Evolutionary conservation across 495 filamentous ascomycete genomes (phyloP).

Genomic region (Hypoxylon intermedium): DNA sequence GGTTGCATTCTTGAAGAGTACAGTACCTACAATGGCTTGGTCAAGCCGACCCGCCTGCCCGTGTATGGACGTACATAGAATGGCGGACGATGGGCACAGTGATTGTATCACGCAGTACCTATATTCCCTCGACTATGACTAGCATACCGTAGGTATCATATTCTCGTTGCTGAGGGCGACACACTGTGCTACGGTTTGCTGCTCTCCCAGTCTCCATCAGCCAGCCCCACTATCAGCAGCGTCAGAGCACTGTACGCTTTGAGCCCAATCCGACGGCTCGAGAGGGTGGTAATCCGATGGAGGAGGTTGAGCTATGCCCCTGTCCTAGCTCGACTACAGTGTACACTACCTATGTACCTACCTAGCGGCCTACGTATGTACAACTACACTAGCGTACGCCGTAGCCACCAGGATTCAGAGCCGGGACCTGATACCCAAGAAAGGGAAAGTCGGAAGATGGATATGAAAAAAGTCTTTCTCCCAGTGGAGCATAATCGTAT

Average conservation of each 20-base stretch:
- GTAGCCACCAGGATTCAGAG: constrained; percentile 33
- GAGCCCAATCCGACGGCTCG: constrained; percentile 37
- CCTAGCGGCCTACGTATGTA: too few relatives aligned
- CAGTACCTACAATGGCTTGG: constrained; percentile 1
- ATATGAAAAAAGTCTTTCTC: constrained; percentile 15
- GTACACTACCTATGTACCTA: too few relatives aligned
- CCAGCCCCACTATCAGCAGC: constrained; percentile 18
- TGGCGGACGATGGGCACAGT: constrained; percentile 12
- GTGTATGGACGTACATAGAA: constrained; percentile 10
- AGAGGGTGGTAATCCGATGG: constrained; percentile 33
- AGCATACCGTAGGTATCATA: neutral
- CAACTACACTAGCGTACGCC: neutral
- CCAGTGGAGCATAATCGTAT: constrained; percentile 12
- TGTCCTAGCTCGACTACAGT: constrained; percentile 19
- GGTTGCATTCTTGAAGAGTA: constrained; percentile 1
- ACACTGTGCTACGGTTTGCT: constrained; percentile 23
- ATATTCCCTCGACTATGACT: neutral
- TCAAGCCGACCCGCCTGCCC: constrained; percentile 5
- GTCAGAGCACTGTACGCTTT: constrained; percentile 7
- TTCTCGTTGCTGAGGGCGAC: neutral
- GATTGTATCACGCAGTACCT: constrained; percentile 16
- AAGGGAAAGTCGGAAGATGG: constrained; percentile 32
- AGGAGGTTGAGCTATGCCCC: constrained; percentile 22
- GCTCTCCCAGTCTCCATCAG: too few relatives aligned
- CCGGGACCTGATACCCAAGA: constrained; percentile 23